A percentile compares a stretch with the other conserved stretches of the same genome.
These are phyloP conservation scores for Xylariaceae sp. DNA, from an alignment of 2,329 filamentous ascomycete genomes.

Conservation along the genomic window DNA sequence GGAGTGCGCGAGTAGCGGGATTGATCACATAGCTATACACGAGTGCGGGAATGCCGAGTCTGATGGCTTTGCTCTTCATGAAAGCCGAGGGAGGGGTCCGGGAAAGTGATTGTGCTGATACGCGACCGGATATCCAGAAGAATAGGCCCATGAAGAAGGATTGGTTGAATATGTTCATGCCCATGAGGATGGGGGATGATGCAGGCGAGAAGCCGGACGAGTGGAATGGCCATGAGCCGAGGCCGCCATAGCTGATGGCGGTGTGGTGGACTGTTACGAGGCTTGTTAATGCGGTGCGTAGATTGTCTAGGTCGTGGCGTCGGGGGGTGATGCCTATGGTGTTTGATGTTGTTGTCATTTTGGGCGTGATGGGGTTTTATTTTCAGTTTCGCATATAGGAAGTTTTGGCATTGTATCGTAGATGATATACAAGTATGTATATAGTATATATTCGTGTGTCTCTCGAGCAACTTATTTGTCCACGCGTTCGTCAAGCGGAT, in stretches of 20 bases:
- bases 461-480: no score
- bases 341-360: conserved; percentile 13
- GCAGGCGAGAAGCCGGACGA: conserved; percentile 2
- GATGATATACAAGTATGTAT: no score
- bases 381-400: no score
- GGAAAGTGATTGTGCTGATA: conserved; percentile 18
- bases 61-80: conserved; percentile 12
- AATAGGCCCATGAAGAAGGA: conserved; percentile 23
- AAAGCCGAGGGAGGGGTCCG: conserved; percentile 8
- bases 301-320: conserved; percentile 20
- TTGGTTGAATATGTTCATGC: conserved; percentile 20
- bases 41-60: conserved; percentile 17
- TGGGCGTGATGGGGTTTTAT: no score
- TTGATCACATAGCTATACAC: conserved; percentile 12
- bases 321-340: conserved; percentile 13
- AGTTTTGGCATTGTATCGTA: no score
- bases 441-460: no score
- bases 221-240: conserved; percentile 11
- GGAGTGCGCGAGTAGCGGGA: background rate
- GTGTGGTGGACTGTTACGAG: conserved; percentile 23
- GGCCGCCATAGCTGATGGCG: conserved; percentile 18
- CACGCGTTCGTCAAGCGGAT: no score
- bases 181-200: conserved; percentile 10
- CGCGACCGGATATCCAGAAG: conserved; percentile 17
- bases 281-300: conserved; percentile 15